Evolutionary conservation across 352 stramenopile species (phyloP).

Genomic region (Phytopythium kandeliae): DNA sequence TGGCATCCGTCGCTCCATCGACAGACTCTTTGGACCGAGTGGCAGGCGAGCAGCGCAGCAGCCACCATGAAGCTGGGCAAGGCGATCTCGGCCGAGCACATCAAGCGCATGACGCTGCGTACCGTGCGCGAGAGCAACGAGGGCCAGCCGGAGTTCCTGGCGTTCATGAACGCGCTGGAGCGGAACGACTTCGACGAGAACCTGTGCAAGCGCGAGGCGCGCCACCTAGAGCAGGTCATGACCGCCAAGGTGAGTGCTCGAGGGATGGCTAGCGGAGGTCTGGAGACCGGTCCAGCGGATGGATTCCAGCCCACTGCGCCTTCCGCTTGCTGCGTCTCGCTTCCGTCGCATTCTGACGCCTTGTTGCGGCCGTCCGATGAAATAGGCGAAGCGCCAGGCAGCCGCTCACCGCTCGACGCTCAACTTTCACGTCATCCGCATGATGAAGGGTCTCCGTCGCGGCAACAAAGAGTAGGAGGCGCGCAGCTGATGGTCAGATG

Average conservation of each 20-base stretch:
- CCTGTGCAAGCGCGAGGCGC: slow-evolving; percentile 76
- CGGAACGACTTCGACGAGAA: slow-evolving; percentile 82
- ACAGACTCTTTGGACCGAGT: neutral
- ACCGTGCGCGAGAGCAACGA: slow-evolving; percentile 76
- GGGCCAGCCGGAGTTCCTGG: slow-evolving; percentile 69
- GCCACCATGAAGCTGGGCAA: slow-evolving; percentile 72
- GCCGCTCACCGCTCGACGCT: slow-evolving; percentile 78
- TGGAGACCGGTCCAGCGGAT: too few relatives aligned
- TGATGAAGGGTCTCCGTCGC: slow-evolving; percentile 71
- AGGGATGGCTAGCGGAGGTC: too few relatives aligned
- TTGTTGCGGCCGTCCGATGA: neutral
- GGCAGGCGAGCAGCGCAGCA: slow-evolving; percentile 4
- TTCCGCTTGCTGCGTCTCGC: too few relatives aligned
- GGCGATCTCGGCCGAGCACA: slow-evolving; percentile 80
- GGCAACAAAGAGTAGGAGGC: slow-evolving; percentile 1
- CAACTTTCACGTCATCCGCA: slow-evolving; percentile 87
- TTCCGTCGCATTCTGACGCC: neutral
- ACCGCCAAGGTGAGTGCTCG: slow-evolving; percentile 46
- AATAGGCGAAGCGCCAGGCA: slow-evolving; percentile 44
- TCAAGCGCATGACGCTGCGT: slow-evolving; percentile 89
- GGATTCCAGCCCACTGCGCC: too few relatives aligned
- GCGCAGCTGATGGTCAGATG: neutral
- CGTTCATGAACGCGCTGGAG: slow-evolving; percentile 81
- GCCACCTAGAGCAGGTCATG: slow-evolving; percentile 74
- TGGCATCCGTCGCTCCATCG: too few relatives aligned